Base-by-base conservation (phyloP, 2,329 filamentous ascomycete species). In the Pyrenophora tritici-repentis region DNA sequence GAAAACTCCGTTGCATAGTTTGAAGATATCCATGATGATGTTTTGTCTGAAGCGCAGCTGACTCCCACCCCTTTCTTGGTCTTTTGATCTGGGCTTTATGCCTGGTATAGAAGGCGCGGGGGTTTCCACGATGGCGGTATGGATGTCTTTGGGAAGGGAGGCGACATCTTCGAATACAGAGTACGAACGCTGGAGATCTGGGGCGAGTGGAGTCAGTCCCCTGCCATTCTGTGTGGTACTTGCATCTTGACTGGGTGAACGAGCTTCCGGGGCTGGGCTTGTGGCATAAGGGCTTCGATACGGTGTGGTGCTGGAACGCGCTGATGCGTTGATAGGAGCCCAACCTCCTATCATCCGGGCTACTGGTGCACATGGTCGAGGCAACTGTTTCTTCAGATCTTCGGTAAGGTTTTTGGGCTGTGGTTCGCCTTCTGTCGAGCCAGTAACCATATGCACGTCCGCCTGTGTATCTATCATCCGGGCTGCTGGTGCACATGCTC, bases 1-100 rank as follows among this genome's bases (percentile, higher is more conserved):
- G 45, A 81, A 85, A 2, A 81, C 78, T 6, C 84, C 84, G 38
- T 76, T 76, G 47, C 79, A 80, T 41, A 77, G 75, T 37, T 81
- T 72, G 10, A 86, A 62, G 33, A 86, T 79, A 20, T 83, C 76
- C 63, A 83, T 67, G 3, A 86, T 72, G 24, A 85, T 79, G 14
- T 77, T 77, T 20, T 61, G 60, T 20, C 63, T 59, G 14, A 65
- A 62, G 16, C 53, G 51, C 18, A 55, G 48, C 13, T 49, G 56
- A 26, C 62, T 66, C 5, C 61, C 57, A 37, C 17, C 50, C 18
- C 36, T 58, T 55, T 36, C 49, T 42, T 37, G 39, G 9, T 20
- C 20, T 20, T 50, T 51, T 12, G 42, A 34, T 37, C 46, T 52
- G 14, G 47, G 33, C 31, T 56, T 58, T 16, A 42, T 48, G 8